Evolutionary conservation across 2,329 filamentous ascomycete species (phyloP).

Genomic region (Xylaria sp.): DNA sequence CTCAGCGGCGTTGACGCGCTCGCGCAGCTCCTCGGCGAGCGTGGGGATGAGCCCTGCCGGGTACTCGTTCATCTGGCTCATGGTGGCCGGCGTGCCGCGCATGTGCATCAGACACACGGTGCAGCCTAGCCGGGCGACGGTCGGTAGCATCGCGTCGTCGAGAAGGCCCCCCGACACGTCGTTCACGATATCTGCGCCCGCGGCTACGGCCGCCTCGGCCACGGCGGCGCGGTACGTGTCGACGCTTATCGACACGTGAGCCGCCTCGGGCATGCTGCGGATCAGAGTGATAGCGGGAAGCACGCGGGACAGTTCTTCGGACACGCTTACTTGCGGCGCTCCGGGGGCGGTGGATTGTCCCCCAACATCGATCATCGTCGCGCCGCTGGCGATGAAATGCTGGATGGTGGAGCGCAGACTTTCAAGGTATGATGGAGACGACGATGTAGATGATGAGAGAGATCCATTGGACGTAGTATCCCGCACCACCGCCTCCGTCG

Average conservation of each 20-base stretch:
- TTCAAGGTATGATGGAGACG: constrained; percentile 35
- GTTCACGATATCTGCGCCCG: constrained; percentile 91
- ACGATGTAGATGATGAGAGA: not conserved
- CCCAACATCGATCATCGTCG: constrained; percentile 87
- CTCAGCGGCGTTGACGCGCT: constrained; percentile 75
- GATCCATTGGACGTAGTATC: not conserved
- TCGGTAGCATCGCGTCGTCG: constrained; percentile 81
- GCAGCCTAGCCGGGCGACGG: constrained; percentile 76
- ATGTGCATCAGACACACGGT: constrained; percentile 91
- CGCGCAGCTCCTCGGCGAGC: constrained; percentile 69
- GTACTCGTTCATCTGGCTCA: constrained; percentile 74
- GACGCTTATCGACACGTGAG: constrained; percentile 76
- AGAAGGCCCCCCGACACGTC: constrained; percentile 85
- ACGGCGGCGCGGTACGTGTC: constrained; percentile 92
- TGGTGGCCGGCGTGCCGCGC: constrained; percentile 84
- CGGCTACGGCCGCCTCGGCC: constrained; percentile 74
- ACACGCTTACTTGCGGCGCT: constrained; percentile 68
- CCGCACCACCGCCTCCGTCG: not conserved
- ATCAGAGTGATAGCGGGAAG: constrained; percentile 79
- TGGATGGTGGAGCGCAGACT: constrained; percentile 65
- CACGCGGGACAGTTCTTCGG: constrained; percentile 79
- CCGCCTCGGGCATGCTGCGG: constrained; percentile 66
- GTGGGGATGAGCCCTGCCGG: constrained; percentile 44
- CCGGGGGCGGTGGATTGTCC: constrained; percentile 90
- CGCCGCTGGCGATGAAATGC: constrained; percentile 69